Evolutionary conservation across 2,329 filamentous ascomycete species (phyloP).

Genomic region (Talaromyces sp.): DNA sequence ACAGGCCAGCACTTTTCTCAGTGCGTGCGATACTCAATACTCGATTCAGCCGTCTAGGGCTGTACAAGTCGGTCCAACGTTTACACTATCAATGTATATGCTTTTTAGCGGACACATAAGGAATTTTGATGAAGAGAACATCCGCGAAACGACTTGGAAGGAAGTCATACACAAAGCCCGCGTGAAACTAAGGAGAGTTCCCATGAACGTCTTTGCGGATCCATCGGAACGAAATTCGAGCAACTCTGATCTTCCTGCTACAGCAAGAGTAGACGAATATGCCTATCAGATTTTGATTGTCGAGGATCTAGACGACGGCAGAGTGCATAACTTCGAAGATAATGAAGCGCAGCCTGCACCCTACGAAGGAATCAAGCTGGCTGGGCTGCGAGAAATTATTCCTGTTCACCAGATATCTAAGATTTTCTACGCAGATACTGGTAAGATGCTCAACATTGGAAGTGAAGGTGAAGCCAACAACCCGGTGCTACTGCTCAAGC

Average conservation of each 20-base stretch:
- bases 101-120: constrained; percentile 77
- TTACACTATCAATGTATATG: constrained; percentile 90
- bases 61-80: constrained; percentile 82
- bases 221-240: constrained; percentile 18
- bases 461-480: constrained; percentile 65
- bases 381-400: constrained; percentile 64
- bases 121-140: constrained; percentile 53
- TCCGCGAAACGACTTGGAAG: constrained; percentile 78
- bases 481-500: constrained; percentile 70
- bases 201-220: constrained; percentile 50
- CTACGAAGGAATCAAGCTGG: constrained; percentile 59
- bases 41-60: constrained; percentile 59
- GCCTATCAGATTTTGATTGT: constrained; percentile 77
- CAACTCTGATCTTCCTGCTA: constrained; percentile 31
- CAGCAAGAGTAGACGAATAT: constrained; percentile 59
- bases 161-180: constrained; percentile 92
- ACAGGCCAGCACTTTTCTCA: constrained; percentile 89
- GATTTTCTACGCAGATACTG: constrained; percentile 89
- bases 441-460: constrained; percentile 81
- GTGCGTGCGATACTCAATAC: constrained; percentile 81
- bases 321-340: constrained; percentile 65
- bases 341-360: constrained; percentile 52
- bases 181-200: constrained; percentile 73
- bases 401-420: constrained; percentile 77
- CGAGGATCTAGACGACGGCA: constrained; percentile 73